Evolutionary conservation across 306 rosid species (phyloP).

Genomic region (Vachellia collinsii): DNA sequence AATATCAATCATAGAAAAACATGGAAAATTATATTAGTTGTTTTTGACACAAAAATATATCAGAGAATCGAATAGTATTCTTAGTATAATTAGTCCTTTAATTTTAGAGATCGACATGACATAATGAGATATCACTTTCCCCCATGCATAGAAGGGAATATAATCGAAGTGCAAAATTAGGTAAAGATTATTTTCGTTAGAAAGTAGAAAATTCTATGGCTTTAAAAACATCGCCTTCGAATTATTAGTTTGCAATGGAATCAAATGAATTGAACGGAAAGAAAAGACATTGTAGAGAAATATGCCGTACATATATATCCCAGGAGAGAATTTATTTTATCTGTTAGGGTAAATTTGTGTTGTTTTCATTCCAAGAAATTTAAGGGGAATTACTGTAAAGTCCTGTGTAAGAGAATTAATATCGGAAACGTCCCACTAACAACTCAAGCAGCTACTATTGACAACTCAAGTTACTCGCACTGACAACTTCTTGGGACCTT

Average conservation of each 20-base stretch:
- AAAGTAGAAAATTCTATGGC: constrained; percentile 28
- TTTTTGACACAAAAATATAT: not conserved
- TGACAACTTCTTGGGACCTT: no score
- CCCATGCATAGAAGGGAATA: constrained; percentile 45
- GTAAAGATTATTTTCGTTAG: constrained; percentile 45
- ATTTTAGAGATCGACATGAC: constrained; percentile 5
- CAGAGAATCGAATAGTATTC: constrained; percentile 38
- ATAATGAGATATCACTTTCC: constrained; percentile 30
- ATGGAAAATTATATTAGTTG: not conserved
- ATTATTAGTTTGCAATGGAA: not conserved
- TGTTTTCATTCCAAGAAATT: not conserved
- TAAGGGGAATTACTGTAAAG: no score
- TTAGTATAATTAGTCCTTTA: constrained; percentile 17
- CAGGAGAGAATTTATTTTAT: not conserved
- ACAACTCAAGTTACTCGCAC: no score
- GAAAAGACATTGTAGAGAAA: not conserved
- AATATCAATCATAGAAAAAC: constrained; percentile 16
- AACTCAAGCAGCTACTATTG: no score
- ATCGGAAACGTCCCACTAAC: no score
- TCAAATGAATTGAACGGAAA: not conserved
- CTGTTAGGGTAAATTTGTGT: not conserved
- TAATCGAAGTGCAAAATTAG: constrained; percentile 16
- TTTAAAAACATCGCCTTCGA: constrained; percentile 25
- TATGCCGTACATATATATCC: constrained; percentile 7
- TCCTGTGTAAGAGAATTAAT: no score